These are phyloP conservation scores for Cnidoscolus chayamansa DNA, from an alignment of 441 rosid genomes.

Conservation along the genomic window DNA sequence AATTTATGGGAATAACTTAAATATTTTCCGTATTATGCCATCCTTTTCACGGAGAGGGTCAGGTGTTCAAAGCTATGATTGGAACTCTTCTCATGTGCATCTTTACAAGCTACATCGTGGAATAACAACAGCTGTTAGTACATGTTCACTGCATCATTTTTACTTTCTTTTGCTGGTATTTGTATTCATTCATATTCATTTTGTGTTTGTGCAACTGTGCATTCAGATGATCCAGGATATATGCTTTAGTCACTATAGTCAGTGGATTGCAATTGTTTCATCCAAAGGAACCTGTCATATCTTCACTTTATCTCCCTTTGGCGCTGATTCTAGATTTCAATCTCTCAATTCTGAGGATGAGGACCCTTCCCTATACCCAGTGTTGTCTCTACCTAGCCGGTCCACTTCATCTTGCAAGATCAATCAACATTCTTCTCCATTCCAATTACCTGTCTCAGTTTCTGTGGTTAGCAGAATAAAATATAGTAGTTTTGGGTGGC, in stretches of 20 bases:
- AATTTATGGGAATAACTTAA: conserved; percentile 77
- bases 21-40: conserved; percentile 80
- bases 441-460: conserved; percentile 59
- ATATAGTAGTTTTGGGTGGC: conserved; percentile 70
- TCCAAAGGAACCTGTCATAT: conserved; percentile 87
- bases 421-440: conserved; percentile 46
- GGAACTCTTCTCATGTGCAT: conserved; percentile 80
- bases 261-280: conserved; percentile 84
- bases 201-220: not conserved
- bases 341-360: conserved; percentile 49
- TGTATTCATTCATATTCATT: conserved; percentile 18
- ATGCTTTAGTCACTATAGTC: conserved; percentile 78
- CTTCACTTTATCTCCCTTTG: conserved; percentile 81
- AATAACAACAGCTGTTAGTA: conserved; percentile 79
- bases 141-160: conserved; percentile 13
- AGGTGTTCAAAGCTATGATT: conserved; percentile 48
- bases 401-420: conserved; percentile 50
- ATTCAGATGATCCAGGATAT: conserved; percentile 82
- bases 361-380: conserved; percentile 57
- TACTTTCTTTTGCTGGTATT: not conserved
- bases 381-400: conserved; percentile 73
- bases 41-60: conserved; percentile 43
- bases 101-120: conserved; percentile 93
- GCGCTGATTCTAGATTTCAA: conserved; percentile 73
- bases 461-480: conserved; percentile 91